Evolutionary conservation across 2,329 filamentous ascomycete genomes (phyloP), one percentile per base, ranked within the genome.

Genomic region (Penicillium olsonii): DNA sequence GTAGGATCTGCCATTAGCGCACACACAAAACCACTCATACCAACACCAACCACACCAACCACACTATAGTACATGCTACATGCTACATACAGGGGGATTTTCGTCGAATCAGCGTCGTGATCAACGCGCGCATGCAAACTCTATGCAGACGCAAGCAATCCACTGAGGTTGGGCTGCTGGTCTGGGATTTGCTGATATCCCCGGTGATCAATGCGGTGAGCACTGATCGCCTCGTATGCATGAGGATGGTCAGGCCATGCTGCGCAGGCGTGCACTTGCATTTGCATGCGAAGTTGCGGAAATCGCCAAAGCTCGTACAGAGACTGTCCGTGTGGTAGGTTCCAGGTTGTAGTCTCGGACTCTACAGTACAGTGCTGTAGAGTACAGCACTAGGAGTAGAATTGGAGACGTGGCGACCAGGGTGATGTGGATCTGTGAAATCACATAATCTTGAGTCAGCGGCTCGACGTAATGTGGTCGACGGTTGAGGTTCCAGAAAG

Each of bases 1-100:
- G 47, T 29, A 52, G 49, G 56, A 59, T 59, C 54, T 42, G 33
- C 53, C 46, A 33, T 51, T 53, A 55, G 53, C 42, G 47, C 37
- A 12, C 19, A 34, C 24, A 29, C 18, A 39, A 26, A 18, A 31
- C 34, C 20, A 47, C 22, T 35, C 33, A 35, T 35, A 35, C 5
- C n/a, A n/a, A n/a, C n/a, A n/a, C n/a, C n/a, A n/a, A n/a, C n/a
- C n/a, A n/a, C n/a, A n/a, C n/a, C n/a, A n/a, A n/a, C n/a, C n/a
- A n/a, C n/a, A n/a, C n/a, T n/a, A n/a, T n/a, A n/a, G n/a, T n/a
- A n/a, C n/a, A n/a, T n/a, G n/a, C n/a, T n/a, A n/a, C 43, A 11
- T 31, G 29, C 14, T n/a, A 31, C 29, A n/a, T 3, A 6, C n/a
- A n/a, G n/a, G 29, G n/a, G n/a, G 11, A 31, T 4, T 10, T 31